These are phyloP conservation scores for Aureobasidium namibiae DNA, from an alignment of 2,329 filamentous ascomycete genomes.

Conservation along the genomic window DNA sequence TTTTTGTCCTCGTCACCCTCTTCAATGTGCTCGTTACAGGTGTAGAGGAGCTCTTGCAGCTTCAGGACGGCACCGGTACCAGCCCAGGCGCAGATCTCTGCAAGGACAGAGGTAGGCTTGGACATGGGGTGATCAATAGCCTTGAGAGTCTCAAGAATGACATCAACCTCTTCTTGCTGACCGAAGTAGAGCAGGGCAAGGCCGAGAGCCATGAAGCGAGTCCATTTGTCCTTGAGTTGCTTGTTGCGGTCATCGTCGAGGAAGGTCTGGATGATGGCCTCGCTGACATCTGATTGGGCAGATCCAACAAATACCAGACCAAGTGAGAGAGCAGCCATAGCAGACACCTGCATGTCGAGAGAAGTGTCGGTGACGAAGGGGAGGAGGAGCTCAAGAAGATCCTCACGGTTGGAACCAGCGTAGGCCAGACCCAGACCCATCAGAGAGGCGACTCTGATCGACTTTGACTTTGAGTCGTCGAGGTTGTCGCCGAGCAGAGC, in stretches of 20 bases:
- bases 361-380: constrained; percentile 80
- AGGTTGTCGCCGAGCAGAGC: constrained; percentile 82
- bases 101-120: constrained; percentile 87
- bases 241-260: constrained; percentile 87
- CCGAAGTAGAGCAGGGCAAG: constrained; percentile 93
- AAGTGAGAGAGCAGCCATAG: constrained; percentile 86
- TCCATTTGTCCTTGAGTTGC: constrained; percentile 97
- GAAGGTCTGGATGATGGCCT: constrained; percentile 84
- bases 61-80: constrained; percentile 95
- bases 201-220: constrained; percentile 88
- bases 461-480: constrained; percentile 64
- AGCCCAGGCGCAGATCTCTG: constrained; percentile 96
- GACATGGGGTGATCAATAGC: constrained; percentile 95
- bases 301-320: constrained; percentile 91
- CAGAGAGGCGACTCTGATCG: constrained; percentile 74
- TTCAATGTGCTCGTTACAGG: constrained; percentile 96
- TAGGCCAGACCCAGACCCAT: constrained; percentile 96
- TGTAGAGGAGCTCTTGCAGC: constrained; percentile 91
- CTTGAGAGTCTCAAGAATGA: constrained; percentile 92
- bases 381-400: constrained; percentile 74
- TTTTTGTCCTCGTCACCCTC: constrained; percentile 76
- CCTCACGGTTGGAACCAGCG: constrained; percentile 86
- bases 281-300: constrained; percentile 80
- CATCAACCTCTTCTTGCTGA: constrained; percentile 96
- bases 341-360: constrained; percentile 88